Percentiles rank a stretch among this genome's conserved stretches.
Evolutionary conservation across 305 asterid species (phyloP).

Genomic region (Stenogyne calaminthoides): DNA sequence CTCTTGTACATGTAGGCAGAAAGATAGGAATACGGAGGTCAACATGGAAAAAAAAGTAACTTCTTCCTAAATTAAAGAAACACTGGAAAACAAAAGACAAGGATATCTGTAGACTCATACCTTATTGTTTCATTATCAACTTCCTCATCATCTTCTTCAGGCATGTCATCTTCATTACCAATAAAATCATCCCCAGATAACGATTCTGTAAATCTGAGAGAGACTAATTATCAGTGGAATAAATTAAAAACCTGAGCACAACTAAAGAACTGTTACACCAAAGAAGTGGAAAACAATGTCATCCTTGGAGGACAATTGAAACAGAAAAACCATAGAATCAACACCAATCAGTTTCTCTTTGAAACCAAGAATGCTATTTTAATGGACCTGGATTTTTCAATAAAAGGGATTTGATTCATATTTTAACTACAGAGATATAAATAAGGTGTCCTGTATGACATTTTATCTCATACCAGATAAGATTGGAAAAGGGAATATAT

Average conservation of each 20-base stretch:
- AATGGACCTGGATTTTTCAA: slow-evolving; percentile 3
- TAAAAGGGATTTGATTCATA: slow-evolving; percentile 14
- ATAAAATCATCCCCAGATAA: slow-evolving; percentile 64
- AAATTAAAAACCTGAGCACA: slow-evolving; percentile 10
- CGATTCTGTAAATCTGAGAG: slow-evolving; percentile 63
- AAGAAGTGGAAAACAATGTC: slow-evolving; percentile 7
- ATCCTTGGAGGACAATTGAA: not conserved
- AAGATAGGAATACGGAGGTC: not conserved
- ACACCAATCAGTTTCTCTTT: slow-evolving; percentile 13
- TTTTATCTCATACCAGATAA: not conserved
- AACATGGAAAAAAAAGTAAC: slow-evolving; percentile 13
- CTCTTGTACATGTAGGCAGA: slow-evolving; percentile 21
- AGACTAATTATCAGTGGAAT: slow-evolving; percentile 14
- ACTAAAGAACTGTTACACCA: slow-evolving; percentile 4
- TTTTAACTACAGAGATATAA: slow-evolving; percentile 5
- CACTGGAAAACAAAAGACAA: slow-evolving; percentile 23
- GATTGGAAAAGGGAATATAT: not conserved
- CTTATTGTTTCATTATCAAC: slow-evolving; percentile 32
- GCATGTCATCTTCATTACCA: slow-evolving; percentile 43
- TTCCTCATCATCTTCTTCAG: slow-evolving; percentile 52
- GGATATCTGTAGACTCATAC: slow-evolving; percentile 42
- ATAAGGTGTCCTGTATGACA: not conserved
- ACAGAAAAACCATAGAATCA: not conserved
- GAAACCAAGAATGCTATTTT: slow-evolving; percentile 11
- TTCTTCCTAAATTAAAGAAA: slow-evolving; percentile 21